Evolutionary conservation across 2,329 filamentous ascomycete genomes (phyloP), one percentile per base, ranked within the genome.

Genomic region (Aspergillus sclerotialis): DNA sequence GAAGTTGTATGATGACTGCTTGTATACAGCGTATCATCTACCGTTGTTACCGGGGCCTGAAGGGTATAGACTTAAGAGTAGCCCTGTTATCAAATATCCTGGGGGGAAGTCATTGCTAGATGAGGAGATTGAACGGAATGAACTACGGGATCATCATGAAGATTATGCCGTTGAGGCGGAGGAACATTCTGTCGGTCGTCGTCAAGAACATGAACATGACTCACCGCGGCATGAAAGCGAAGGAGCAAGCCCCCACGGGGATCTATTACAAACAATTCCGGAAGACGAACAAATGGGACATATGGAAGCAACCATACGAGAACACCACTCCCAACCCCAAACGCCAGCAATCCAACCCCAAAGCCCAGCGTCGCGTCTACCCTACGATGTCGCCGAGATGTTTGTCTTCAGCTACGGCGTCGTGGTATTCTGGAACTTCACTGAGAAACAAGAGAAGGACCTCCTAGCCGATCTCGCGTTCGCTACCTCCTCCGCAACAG

Each of bases 401-500:
- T 96, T 94, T 56, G 82, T 98, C 49, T 96, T 93, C 61, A 90
- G 85, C 11, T 98, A 98, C 55, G 92, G 92, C 13, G 90, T 98
- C 1, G 90, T 92, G 0, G 92, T 98, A 4, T 94, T 98, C 58
- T 98, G 92, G 92, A 98, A 98, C 60, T 95, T 98, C 50, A 90
- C 86, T 8, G 89, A 94, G 60, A 77, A 82, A 45, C 92, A 98
- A 58, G 92, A 98, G 60, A 95, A 94, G 62, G 89, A 95, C 51
- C 86, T 96, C 30, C 75, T 98, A 14, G 92, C 92, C 25, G 92
- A 98, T 60, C 69, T 98, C 35, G 92, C 88, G 1, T 96, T 98
- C 63, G 85, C 85, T 6, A 57, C 57, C 1, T 61, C 63, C 7
- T 63, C 63, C 2, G 52, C 55, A 2, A 59, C 58, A 3, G 53